These are phyloP conservation scores for Ambrosia hybrid DNA, from an alignment of 140 eudicot genomes.

Conservation along the genomic window DNA sequence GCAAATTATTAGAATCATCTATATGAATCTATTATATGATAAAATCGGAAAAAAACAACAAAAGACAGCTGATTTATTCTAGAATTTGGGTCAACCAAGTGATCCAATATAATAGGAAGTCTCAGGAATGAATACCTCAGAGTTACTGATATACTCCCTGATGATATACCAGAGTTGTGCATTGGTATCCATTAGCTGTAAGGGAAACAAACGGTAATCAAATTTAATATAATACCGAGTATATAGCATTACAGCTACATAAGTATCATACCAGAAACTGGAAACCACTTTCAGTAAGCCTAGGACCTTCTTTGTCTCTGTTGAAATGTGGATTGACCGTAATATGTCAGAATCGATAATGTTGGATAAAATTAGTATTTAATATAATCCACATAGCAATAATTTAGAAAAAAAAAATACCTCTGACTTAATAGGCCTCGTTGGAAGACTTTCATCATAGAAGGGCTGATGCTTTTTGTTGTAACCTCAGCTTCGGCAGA, in stretches of 20 bases:
- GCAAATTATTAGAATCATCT: too few species aligned
- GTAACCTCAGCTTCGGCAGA: slow-evolving; percentile 71
- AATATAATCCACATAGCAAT: slow-evolving; percentile 15
- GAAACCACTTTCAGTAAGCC: slow-evolving; percentile 85
- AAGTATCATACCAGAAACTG: slow-evolving; percentile 78
- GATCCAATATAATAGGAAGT: slow-evolving; percentile 13
- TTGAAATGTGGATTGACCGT: too few species aligned
- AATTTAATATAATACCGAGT: slow-evolving; percentile 14
- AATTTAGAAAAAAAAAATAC: slow-evolving; percentile 17
- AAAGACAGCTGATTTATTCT: neutral
- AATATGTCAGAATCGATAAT: too few species aligned
- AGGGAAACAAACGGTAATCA: slow-evolving; percentile 24
- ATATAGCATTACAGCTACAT: neutral
- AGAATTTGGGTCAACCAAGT: slow-evolving; percentile 7
- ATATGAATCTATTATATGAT: neutral
- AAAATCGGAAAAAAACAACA: slow-evolving; percentile 12
- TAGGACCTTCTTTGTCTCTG: slow-evolving; percentile 14
- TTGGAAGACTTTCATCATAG: slow-evolving; percentile 95
- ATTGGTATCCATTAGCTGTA: slow-evolving; percentile 94
- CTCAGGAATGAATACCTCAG: slow-evolving; percentile 59
- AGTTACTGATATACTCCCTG: slow-evolving; percentile 85
- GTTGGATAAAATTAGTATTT: neutral
- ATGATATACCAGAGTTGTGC: slow-evolving; percentile 98
- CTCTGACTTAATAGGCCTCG: slow-evolving; percentile 85
- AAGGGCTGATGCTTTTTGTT: slow-evolving; percentile 75